Evolutionary conservation across 2,329 filamentous ascomycete genomes (phyloP), one percentile per base, ranked within the genome.

Genomic region (Cladosporium austrohemisphaericum): DNA sequence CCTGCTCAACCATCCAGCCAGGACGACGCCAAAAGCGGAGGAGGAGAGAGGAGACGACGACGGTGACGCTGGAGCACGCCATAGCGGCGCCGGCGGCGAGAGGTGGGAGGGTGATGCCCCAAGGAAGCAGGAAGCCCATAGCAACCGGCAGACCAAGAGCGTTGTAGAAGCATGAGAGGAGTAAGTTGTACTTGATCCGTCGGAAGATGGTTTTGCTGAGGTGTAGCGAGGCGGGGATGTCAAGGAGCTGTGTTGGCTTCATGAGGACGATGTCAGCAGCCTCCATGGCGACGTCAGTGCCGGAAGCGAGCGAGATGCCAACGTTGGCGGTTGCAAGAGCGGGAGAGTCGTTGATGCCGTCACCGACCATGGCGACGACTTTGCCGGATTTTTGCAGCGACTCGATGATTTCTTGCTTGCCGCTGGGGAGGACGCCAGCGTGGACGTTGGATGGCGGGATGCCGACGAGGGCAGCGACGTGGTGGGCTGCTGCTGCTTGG

Each of bases 321-420:
- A 97, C 83, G 59, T 95, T 84, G 9, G 93, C 91, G 0, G 90
- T 95, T 0, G 90, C 93, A 9, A 98, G 81, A 1, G 93, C 93
- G 0, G 93, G 93, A 0, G 90, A 95, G 72, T 98, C 93, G 69
- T 98, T 98, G 78, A 98, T 96, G 33, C 93, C 93, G 67, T 98
- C 93, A 45, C 93, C 91, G 11, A 97, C 91, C 93, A 98, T 98
- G 58, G 88, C 93, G 20, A 97, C 88, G 41, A 86, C 76, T 60
- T 90, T 80, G 53, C 89, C 89, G 43, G 76, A 69, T 0, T 76
- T 74, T 70, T 96, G 89, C 14, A 97, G 78, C 47, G 85, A 74
- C 41, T 82, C 80, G 60, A 98, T 78, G 58, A 97, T 94, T 22
- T 79, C 75, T 66, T 94, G 91, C 67, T 98, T 98, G 71, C 95